These are phyloP conservation scores for Boletellus deceptivus DNA, from an alignment of 1,284 basidiomycete genomes.

Conservation along the genomic window DNA sequence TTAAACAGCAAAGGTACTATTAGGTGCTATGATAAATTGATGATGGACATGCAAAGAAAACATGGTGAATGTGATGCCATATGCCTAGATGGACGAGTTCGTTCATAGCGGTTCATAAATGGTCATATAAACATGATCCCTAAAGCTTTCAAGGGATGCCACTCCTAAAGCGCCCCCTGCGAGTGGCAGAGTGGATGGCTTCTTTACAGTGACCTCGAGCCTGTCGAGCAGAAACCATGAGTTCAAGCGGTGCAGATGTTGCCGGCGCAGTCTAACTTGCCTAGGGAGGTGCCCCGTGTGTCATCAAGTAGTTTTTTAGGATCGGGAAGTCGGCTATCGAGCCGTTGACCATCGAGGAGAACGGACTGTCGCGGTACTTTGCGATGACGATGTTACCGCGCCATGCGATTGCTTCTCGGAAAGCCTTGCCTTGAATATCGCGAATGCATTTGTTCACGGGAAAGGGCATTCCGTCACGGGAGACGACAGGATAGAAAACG, in stretches of 20 bases:
- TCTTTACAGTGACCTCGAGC: conserved; percentile 30
- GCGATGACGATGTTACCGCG: conserved; percentile 74
- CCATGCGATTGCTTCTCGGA: conserved; percentile 64
- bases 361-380: conserved; percentile 69
- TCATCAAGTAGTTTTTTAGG: conserved; percentile 72
- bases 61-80: conserved; percentile 22
- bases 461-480: conserved; percentile 75
- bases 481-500: conserved; percentile 70
- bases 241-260: conserved; percentile 21
- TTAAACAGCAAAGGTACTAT: conserved; percentile 14
- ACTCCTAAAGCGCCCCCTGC: neutral
- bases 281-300: conserved; percentile 50
- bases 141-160: conserved; percentile 10
- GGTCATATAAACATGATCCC: conserved; percentile 29
- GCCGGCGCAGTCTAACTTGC: conserved; percentile 30
- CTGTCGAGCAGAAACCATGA: conserved; percentile 29
- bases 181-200: neutral
- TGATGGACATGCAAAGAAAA: conserved; percentile 23
- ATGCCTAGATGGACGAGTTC: neutral
- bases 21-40: conserved; percentile 20
- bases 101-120: conserved; percentile 27
- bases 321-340: conserved; percentile 80
- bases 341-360: conserved; percentile 64
- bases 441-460: conserved; percentile 71
- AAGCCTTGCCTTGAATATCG: conserved; percentile 64